Percentiles rank a stretch among this genome's conserved stretches.
phyloP scores from a whole-genome alignment of 441 rosid genomes.

The Pelargonium myrrhifolium region DNA sequence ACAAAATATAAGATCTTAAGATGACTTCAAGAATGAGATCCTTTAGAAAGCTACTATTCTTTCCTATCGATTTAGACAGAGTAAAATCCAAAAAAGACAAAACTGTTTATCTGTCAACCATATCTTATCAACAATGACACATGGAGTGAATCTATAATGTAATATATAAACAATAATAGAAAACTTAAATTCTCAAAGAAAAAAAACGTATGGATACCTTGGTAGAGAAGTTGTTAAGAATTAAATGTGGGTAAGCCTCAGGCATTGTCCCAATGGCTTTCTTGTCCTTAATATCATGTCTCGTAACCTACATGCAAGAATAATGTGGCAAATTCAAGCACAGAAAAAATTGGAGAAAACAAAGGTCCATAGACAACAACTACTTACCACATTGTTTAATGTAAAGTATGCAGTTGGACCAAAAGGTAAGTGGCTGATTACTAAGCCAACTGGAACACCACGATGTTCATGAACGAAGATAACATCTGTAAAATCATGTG shows the following conservation, averaged over 20 bases:
- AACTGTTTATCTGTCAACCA: background rate
- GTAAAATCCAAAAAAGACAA: background rate
- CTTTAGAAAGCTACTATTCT: background rate
- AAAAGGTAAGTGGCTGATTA: conserved; percentile 79
- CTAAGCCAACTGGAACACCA: conserved; percentile 86
- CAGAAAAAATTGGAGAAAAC: conserved; percentile 8
- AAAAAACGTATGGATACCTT: conserved; percentile 34
- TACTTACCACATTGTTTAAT: conserved; percentile 79
- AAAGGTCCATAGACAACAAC: conserved; percentile 11
- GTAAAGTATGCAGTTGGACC: conserved; percentile 94
- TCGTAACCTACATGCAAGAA: conserved; percentile 51
- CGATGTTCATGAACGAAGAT: conserved; percentile 85
- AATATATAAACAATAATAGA: background rate
- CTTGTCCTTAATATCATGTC: conserved; percentile 80
- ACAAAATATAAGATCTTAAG: background rate
- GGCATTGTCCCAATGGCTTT: conserved; percentile 78
- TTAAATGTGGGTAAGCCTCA: conserved; percentile 85
- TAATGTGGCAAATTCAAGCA: conserved; percentile 14
- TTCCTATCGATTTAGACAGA: background rate
- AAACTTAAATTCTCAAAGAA: background rate
- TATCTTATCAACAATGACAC: background rate
- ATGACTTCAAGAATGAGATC: background rate
- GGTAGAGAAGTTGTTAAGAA: conserved; percentile 64
- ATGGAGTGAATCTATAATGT: background rate
- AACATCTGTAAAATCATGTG: conserved; percentile 87